These are phyloP conservation scores for Ceratocystiopsis brevicomis DNA, from an alignment of 2,329 filamentous ascomycete genomes.

Conservation along the genomic window DNA sequence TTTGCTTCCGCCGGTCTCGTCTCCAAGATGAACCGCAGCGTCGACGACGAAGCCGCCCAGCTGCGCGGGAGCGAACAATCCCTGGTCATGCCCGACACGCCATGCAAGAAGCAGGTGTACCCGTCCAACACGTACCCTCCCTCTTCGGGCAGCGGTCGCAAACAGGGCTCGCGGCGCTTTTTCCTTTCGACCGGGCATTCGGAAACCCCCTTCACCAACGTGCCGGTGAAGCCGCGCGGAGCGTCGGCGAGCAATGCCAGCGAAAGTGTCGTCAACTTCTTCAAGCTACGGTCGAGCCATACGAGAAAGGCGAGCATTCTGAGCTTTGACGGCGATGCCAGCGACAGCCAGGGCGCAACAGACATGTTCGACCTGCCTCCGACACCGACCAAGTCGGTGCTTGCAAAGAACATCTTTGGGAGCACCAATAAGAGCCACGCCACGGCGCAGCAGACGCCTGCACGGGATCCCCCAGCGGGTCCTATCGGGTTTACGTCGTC, in stretches of 20 bases:
- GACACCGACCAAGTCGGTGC: slow-evolving; percentile 64
- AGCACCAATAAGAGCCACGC: slow-evolving; percentile 3
- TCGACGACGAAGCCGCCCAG: slow-evolving; percentile 42
- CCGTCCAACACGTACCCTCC: slow-evolving; percentile 49
- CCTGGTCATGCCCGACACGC: slow-evolving; percentile 73
- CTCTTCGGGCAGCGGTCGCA: slow-evolving; percentile 38
- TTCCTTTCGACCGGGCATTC: slow-evolving; percentile 56
- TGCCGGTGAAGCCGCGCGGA: slow-evolving; percentile 23
- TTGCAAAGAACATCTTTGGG: slow-evolving; percentile 19
- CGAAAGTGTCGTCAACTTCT: slow-evolving; percentile 40
- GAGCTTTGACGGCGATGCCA: slow-evolving; percentile 54
- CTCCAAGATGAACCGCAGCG: slow-evolving; percentile 79
- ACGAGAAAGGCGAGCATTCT: slow-evolving; percentile 49
- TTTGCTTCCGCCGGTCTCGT: slow-evolving; percentile 91
- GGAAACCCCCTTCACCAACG: slow-evolving; percentile 59
- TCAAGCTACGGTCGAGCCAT: slow-evolving; percentile 33
- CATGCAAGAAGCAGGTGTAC: slow-evolving; percentile 70
- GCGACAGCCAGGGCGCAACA: slow-evolving; percentile 18
- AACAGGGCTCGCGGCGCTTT: slow-evolving; percentile 30
- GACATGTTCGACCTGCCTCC: slow-evolving; percentile 63
- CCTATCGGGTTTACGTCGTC: too few relatives aligned
- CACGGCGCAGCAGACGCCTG: too few relatives aligned
- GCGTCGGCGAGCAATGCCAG: slow-evolving; percentile 14
- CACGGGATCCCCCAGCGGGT: background rate
- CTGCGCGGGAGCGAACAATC: slow-evolving; percentile 30